A percentile compares a stretch with the other conserved stretches of the same genome.
Evolutionary conservation across 768 basidiomycete species (phyloP).

Genomic region (Asterophora parasitica): DNA sequence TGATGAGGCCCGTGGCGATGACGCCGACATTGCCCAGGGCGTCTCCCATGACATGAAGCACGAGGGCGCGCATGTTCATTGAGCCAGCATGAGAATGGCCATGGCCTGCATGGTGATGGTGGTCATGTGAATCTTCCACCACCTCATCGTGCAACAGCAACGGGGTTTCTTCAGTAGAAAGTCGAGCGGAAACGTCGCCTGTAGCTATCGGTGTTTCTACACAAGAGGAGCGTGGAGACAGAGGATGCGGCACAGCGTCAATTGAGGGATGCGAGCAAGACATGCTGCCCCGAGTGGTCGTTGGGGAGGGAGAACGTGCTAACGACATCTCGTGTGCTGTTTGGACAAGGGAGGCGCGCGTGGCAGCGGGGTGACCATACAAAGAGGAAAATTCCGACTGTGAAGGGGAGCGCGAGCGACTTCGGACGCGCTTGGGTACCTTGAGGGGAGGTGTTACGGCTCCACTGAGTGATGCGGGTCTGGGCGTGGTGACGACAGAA

Average conservation of each 20-base stretch:
- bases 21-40: constrained; percentile 98
- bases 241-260: constrained; percentile 12
- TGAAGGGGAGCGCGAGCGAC: constrained; percentile 26
- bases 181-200: neutral
- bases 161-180: constrained; percentile 39
- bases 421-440: constrained; percentile 16
- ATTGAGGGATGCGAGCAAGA: constrained; percentile 23
- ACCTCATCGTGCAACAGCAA: constrained; percentile 34
- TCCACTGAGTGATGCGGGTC: constrained; percentile 17
- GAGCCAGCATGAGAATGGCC: constrained; percentile 53
- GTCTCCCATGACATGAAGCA: constrained; percentile 94
- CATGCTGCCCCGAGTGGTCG: constrained; percentile 21
- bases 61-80: constrained; percentile 98
- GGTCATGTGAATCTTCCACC: constrained; percentile 17
- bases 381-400: constrained; percentile 48
- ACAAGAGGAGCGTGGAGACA: neutral
- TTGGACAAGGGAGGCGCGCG: constrained; percentile 69
- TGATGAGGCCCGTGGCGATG: constrained; percentile 89
- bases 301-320: constrained; percentile 44
- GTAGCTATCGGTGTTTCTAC: constrained; percentile 11
- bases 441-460: constrained; percentile 29
- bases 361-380: constrained; percentile 71
- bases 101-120: constrained; percentile 20
- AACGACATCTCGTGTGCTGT: constrained; percentile 78
- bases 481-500: constrained; percentile 28